A percentile compares a stretch with the other conserved stretches of the same genome.
Conservation (phyloP, 768 basidiomycete genomes). For the Termitomyces eurrhizus region DNA sequence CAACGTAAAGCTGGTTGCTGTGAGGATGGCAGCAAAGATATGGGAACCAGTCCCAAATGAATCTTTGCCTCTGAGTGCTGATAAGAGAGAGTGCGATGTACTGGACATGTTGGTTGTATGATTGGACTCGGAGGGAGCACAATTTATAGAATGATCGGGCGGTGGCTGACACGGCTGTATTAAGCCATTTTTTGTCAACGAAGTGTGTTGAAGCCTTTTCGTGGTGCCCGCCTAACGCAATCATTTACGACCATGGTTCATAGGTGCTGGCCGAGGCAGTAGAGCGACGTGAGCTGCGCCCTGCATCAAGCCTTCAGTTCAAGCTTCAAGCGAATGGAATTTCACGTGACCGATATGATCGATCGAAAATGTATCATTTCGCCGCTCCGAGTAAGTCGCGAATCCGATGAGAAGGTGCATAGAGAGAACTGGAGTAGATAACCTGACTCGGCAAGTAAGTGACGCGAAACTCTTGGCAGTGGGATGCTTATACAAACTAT, state of each 20-base stretch:
- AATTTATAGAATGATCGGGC: not conserved
- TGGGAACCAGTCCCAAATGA: not conserved
- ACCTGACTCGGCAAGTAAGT: too few species aligned
- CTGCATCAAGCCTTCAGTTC: too few species aligned
- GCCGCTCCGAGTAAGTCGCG: too few species aligned
- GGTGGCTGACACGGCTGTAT: not conserved
- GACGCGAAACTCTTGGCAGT: too few species aligned
- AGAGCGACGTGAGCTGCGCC: not conserved
- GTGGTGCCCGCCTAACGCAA: too few species aligned
- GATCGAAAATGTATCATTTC: too few species aligned
- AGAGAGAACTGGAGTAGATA: too few species aligned
- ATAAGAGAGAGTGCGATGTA: not conserved
- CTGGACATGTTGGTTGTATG: not conserved
- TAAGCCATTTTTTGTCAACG: not conserved
- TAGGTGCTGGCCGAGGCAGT: not conserved
- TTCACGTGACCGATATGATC: too few species aligned
- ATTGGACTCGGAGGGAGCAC: not conserved
- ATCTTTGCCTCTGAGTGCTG: not conserved
- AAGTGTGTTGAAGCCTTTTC: not conserved
- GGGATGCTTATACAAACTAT: too few species aligned
- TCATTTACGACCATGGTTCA: not conserved
- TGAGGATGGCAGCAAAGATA: not conserved
- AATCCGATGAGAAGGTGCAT: too few species aligned
- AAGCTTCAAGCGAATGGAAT: too few species aligned
- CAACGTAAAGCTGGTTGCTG: not conserved